Evolutionary conservation across 345 rosid species (phyloP).

Genomic region (Eucalyptus microcorys): DNA sequence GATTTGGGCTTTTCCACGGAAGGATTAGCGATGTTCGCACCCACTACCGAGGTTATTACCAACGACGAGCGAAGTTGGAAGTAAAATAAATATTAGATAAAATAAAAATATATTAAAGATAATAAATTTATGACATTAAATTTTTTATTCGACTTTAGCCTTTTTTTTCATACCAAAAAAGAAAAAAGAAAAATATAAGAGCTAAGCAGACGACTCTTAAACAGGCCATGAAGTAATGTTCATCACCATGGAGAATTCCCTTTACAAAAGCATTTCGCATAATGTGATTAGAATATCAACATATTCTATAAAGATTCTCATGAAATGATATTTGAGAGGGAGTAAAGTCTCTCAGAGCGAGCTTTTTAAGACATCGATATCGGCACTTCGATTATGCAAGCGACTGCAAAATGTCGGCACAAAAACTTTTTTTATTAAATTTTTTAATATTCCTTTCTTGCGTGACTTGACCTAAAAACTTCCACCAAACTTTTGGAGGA

Average conservation of each 20-base stretch:
- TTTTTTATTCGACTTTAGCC: neutral
- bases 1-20: neutral
- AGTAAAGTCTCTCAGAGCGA: neutral
- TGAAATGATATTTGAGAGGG: neutral
- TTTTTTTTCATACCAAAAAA: neutral
- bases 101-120: no score
- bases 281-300: neutral
- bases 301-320: neutral
- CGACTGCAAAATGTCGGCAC: neutral
- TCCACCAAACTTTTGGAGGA: neutral
- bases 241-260: neutral
- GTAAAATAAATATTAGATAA: neutral
- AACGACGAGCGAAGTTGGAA: neutral
- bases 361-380: neutral
- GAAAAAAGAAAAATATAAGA: no score
- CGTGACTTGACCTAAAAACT: neutral
- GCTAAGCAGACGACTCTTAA: neutral
- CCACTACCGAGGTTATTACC: neutral
- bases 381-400: neutral
- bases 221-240: neutral
- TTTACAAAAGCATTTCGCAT: neutral
- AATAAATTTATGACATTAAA: neutral
- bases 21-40: neutral
- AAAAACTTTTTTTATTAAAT: no score
- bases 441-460: neutral